Base-by-base conservation (phyloP, 805 yeast genomes). In the Hanseniaspora clermontiae region DNA sequence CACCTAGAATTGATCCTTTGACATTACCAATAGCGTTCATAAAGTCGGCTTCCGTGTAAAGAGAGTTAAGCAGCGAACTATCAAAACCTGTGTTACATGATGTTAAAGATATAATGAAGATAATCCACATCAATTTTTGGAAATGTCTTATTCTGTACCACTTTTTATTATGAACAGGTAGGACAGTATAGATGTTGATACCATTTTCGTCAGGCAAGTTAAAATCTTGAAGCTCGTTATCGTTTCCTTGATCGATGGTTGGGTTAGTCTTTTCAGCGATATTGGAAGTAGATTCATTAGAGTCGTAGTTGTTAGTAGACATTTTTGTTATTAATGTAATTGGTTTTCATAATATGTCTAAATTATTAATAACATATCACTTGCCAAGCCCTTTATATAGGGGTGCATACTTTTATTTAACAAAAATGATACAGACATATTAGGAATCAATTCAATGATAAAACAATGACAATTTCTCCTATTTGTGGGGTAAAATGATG, bases 21-120 rank as follows among this genome's bases (percentile, higher is more conserved):
- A 77, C 77, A 43, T 66, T 56, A 36, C 71, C 71, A 63, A 77
- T 70, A 37, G 67, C 68, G 6, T 61, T 57, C 55, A 64, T 64
- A 78, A 80, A 78, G 37, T 63, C 62, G 1, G 63, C 59, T 61
- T 75, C 68, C 10, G 77, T 65, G 61, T 78, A 81, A 60, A 77
- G 68, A 37, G 78, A 78, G 61, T 77, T 77, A 61, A 77, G 65
- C 72, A 78, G 68, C 14, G 75, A 71, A 58, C 76, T 76, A 63
- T 75, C 78, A 59, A 70, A 75, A 57, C 79, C 78, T 37, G 69
- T 72, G 60, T 74, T 75, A 49, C 78, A 72, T 11, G 80, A 73
- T 27, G 77, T 70, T 43, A 76, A 64, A 27, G 78, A 70, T 55
- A 73, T 68, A 32, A 76, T 65, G 38, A 74, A 64, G 36, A 78